Evolutionary conservation across 768 basidiomycete species (phyloP).

Genomic region (Roridomyces roridus): DNA sequence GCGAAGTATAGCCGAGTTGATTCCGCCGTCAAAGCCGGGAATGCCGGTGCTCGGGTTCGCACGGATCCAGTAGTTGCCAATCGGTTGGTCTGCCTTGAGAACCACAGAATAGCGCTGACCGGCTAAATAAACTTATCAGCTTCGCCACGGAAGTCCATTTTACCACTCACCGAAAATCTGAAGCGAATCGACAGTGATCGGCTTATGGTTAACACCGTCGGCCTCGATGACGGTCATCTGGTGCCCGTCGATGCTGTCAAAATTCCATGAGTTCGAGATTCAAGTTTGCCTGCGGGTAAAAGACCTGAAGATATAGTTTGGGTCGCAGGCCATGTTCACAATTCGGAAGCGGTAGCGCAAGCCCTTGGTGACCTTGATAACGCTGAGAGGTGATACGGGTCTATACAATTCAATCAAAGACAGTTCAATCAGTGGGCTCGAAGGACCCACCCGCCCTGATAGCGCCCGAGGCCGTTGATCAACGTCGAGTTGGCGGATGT

Average conservation of each 20-base stretch:
- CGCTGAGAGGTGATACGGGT: constrained; percentile 43
- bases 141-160: neutral
- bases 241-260: constrained; percentile 16
- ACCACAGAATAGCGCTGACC: constrained; percentile 43
- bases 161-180: constrained; percentile 43
- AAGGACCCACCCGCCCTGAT: neutral
- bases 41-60: constrained; percentile 11
- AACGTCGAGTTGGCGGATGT: constrained; percentile 6
- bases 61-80: constrained; percentile 50
- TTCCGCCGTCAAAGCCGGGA: constrained; percentile 33
- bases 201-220: constrained; percentile 40
- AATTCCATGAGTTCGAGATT: too few relatives aligned
- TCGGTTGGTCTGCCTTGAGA: constrained; percentile 42
- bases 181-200: constrained; percentile 44
- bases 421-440: neutral
- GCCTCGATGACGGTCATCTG: constrained; percentile 45
- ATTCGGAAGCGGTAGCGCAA: constrained; percentile 62
- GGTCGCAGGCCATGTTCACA: constrained; percentile 56
- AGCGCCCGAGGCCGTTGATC: neutral
- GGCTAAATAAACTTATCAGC: neutral
- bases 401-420: constrained; percentile 36
- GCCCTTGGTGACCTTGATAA: constrained; percentile 48
- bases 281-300: neutral
- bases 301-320: constrained; percentile 33
- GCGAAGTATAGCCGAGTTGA: constrained; percentile 49